Percentiles rank a stretch among this genome's conserved stretches.
phyloP scores from a whole-genome alignment of 2,329 filamentous ascomycete species.

The Cladosporium sp. region DNA sequence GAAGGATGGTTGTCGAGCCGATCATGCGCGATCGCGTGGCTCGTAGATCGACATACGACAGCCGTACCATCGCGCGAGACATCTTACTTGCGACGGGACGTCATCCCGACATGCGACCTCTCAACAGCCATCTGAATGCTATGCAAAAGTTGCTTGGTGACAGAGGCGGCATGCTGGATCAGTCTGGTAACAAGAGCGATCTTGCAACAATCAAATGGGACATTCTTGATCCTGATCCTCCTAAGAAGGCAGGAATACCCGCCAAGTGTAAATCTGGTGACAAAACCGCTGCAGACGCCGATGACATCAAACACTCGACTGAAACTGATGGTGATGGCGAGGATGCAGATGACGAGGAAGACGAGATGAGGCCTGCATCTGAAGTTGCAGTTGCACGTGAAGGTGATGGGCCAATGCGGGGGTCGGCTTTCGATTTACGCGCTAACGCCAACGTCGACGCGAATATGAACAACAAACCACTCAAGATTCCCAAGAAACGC shows the following conservation, averaged over 20 bases:
- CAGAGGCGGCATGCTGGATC: conserved; percentile 42
- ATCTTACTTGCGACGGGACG: conserved; percentile 62
- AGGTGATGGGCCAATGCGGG: neutral
- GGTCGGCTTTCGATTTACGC: neutral
- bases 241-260: conserved; percentile 24
- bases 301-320: neutral
- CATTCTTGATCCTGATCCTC: conserved; percentile 57
- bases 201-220: conserved; percentile 63
- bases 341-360: conserved; percentile 37
- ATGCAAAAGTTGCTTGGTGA: conserved; percentile 43
- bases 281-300: neutral
- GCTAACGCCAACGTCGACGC: neutral
- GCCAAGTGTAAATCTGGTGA: neutral
- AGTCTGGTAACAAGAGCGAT: conserved; percentile 43
- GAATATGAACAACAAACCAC: conserved; percentile 23
- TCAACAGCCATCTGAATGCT: conserved; percentile 59
- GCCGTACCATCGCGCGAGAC: conserved; percentile 63
- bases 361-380: conserved; percentile 16
- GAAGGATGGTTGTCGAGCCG: conserved; percentile 43
- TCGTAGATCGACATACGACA: conserved; percentile 57
- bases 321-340: conserved; percentile 39
- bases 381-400: conserved; percentile 6
- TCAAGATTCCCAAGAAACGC: conserved; percentile 22
- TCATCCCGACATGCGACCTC: conserved; percentile 58
- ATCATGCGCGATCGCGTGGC: conserved; percentile 50